Evolutionary conservation across 2,329 filamentous ascomycete genomes (phyloP), one percentile per base, ranked within the genome.

Genomic region (Monosporascus sp.): DNA sequence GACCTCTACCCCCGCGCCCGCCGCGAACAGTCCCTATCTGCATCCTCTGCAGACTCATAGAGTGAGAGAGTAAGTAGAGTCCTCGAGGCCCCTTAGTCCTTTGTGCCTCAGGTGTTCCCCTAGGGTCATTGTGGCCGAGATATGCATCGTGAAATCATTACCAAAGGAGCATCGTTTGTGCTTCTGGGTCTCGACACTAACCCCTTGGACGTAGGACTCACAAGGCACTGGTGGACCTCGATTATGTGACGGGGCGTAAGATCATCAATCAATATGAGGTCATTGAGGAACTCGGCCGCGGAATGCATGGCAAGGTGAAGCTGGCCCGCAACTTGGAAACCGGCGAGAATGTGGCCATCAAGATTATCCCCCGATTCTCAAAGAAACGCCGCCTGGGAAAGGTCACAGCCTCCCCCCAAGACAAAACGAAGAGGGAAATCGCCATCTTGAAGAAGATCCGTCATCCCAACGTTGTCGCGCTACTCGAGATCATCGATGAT

Each of bases 231-330:
- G 90, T 97, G 62, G 93, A 97, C 66, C 86, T 92, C 58, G 91
- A 97, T 70, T 83, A 83, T 51, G 81, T 91, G 58, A 96, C 93
- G 5, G 94, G 94, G 55, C 90, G 94, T 58, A 99, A 99, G 74
- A 81, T 92, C 51, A 96, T 99, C 77, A 99, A 99, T 66, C 89
- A 97, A 68, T 99, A 99, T 74, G 91, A 97, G 72, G 90, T 99
- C 63, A 88, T 97, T 60, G 90, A 96, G 70, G 94, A 99, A 73
- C 90, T 99, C 51, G 94, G 94, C 52, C 88, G 94, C 55, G 94
- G 94, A 49, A 90, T 96, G 64, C 94, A 99, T 69, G 94, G 94
- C 66, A 99, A 97, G 75, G 94, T 99, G 66, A 99, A 99, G 74
- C 80, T 97, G 48, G 94, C 92, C 48, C 84, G 91, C 51, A 91